A percentile compares a stretch with the other conserved stretches of the same genome.
Conservation (phyloP, 805 yeast species). For the Yamadazyma philogaea region DNA sequence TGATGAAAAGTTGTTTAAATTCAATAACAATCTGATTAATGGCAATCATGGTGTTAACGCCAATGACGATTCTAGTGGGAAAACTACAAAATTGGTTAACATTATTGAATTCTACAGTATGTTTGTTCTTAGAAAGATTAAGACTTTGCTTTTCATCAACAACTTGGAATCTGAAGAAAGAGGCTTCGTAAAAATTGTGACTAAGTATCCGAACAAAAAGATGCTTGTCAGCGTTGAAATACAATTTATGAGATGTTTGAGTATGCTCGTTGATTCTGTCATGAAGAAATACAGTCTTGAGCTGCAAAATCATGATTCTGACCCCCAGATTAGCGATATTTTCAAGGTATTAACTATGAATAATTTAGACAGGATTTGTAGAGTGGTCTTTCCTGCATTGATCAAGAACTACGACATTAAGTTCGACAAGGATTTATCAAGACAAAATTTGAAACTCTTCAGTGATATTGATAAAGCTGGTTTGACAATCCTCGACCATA, state of each 20-base stretch:
- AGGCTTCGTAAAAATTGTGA: slow-evolving; percentile 26
- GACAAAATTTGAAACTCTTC: slow-evolving; percentile 37
- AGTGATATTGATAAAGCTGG: slow-evolving; percentile 42
- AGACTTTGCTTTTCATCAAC: slow-evolving; percentile 22
- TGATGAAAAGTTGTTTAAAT: slow-evolving; percentile 13
- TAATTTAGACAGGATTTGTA: slow-evolving; percentile 36
- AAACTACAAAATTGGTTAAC: slow-evolving; percentile 34
- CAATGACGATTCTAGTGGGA: slow-evolving; percentile 11
- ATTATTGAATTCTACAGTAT: slow-evolving; percentile 36
- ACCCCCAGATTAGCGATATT: slow-evolving; percentile 21
- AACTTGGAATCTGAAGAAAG: slow-evolving; percentile 17
- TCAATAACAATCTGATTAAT: not conserved
- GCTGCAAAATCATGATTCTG: slow-evolving; percentile 11
- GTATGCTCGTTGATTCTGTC: slow-evolving; percentile 38
- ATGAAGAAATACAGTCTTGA: slow-evolving; percentile 38
- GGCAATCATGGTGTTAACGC: slow-evolving; percentile 1
- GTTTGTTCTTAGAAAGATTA: slow-evolving; percentile 30
- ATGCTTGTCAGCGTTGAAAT: slow-evolving; percentile 41
- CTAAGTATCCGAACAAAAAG: slow-evolving; percentile 39
- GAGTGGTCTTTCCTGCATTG: slow-evolving; percentile 29
- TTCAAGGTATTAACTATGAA: slow-evolving; percentile 44
- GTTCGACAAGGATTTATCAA: slow-evolving; percentile 33
- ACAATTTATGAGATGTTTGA: slow-evolving; percentile 44
- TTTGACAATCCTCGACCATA: slow-evolving; percentile 39
- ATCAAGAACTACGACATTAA: slow-evolving; percentile 31